Base-by-base conservation (phyloP, 1,284 basidiomycete genomes). In the Pterula multifida region DNA sequence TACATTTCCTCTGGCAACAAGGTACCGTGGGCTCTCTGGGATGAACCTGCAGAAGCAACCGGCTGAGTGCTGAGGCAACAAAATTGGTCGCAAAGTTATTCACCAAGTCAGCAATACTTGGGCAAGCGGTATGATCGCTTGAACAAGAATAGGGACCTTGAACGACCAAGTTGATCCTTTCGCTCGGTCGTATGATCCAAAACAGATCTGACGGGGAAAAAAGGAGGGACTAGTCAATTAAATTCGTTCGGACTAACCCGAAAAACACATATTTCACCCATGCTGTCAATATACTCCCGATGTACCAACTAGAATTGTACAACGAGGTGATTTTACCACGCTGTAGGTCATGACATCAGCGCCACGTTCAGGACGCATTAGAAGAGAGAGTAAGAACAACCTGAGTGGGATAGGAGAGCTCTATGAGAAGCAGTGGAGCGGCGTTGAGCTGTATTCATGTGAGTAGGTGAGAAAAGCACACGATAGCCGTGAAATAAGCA, bases 331-430 rank as follows among this genome's bases (percentile, higher is more conserved):
- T 67, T 62, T 79, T 77, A 1, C 73, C 78, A 52, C 77, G 72
- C 74, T 79, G 51, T 47, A 36, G 2, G 24, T n/a, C 35, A 46
- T 35, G n/a, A n/a, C n/a, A n/a, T n/a, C n/a, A n/a, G 45, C 39
- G 32, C 52, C 24, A 46, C 44, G 32, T 50, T 49, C 39, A 47
- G 13, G 28, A 9, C 15, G 23, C 45, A n/a, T n/a, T 39, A 17
- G 28, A 17, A 13, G 21, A 21, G 4, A 21, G 13, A 22, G 12
- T n/a, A 12, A 23, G 9, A 26, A 57, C 68, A 54, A 78, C 77
- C 58, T 82, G 81, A 9, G 81, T 82, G 22, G 81, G 85, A 65
- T 85, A 85, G 3, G 82, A 74, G 9, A 86, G 64, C 63, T 87
- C 85, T 39, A 80, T 76, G 50, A 85, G 73, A 26, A 85, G 66